phyloP scores from a whole-genome alignment of 495 filamentous ascomycete genomes.

The Podospora bellae-mahoneyi region DNA sequence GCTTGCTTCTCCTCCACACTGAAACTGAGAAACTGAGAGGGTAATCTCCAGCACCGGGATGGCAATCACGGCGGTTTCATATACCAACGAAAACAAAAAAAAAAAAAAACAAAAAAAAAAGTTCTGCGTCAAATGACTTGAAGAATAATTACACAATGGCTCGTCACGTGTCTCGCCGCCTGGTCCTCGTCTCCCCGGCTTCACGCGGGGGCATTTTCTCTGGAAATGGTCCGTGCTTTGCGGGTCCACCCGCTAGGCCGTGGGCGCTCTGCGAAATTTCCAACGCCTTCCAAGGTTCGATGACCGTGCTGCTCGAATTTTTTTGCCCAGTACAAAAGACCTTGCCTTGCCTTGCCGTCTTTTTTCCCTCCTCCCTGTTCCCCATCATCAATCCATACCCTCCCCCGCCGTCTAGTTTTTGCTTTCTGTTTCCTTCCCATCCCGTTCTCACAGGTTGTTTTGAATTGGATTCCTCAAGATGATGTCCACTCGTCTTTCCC shows the following conservation, averaged over 20 bases:
- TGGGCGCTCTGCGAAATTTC: constrained; percentile 32
- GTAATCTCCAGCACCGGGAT: not conserved
- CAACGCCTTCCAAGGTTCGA: constrained; percentile 28
- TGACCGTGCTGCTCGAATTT: constrained; percentile 41
- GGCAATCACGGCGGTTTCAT: not conserved
- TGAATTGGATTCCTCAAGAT: constrained; percentile 50
- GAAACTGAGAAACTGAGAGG: not conserved
- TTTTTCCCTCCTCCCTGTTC: constrained; percentile 22
- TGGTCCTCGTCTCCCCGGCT: not conserved
- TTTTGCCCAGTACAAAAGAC: constrained; percentile 30
- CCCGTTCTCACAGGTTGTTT: constrained; percentile 28
- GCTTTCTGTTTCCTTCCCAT: constrained; percentile 21
- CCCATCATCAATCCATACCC: constrained; percentile 28
- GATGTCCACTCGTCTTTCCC: constrained; percentile 61
- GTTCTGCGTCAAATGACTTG: not conserved
- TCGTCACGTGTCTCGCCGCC: constrained; percentile 8
- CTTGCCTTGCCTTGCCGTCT: constrained; percentile 15
- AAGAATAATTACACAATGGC: not conserved
- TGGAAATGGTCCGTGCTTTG: constrained; percentile 22
- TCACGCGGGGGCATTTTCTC: constrained; percentile 3
- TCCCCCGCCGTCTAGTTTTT: constrained; percentile 33
- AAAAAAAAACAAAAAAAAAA: not conserved
- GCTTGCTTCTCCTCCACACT: not conserved
- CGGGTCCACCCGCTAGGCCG: constrained; percentile 20
- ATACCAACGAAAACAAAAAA: not conserved